These are phyloP conservation scores for Glebionis coronaria DNA, from an alignment of 129 eudicot genomes.

Conservation along the genomic window DNA sequence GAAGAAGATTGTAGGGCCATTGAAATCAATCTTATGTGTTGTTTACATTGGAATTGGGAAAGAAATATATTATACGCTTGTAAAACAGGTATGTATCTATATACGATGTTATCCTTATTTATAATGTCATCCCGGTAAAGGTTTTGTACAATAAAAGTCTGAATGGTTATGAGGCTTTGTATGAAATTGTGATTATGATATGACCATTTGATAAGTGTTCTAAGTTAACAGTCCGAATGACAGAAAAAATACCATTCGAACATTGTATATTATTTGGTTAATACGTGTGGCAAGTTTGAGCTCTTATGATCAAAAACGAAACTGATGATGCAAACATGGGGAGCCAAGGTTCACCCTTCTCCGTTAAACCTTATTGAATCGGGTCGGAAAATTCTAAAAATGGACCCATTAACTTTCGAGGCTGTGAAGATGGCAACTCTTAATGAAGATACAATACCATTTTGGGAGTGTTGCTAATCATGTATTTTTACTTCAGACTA, in stretches of 20 bases:
- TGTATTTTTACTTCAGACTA: constrained; percentile 86
- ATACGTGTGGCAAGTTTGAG: constrained; percentile 98
- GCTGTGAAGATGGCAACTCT: constrained; percentile 83
- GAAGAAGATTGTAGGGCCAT: no score
- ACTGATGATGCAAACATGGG: constrained; percentile 99
- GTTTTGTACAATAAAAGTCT: no score
- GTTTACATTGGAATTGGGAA: no score
- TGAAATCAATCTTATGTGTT: no score
- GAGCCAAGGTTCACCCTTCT: constrained; percentile 90
- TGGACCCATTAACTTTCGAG: constrained; percentile 77
- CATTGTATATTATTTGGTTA: constrained; percentile 10
- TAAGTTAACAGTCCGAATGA: background rate
- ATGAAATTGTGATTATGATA: background rate
- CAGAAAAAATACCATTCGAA: background rate
- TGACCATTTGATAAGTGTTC: background rate
- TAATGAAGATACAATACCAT: constrained; percentile 71
- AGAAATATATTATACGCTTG: no score
- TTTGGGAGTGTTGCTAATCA: constrained; percentile 94
- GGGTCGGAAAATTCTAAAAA: constrained; percentile 65
- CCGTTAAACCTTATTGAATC: constrained; percentile 70
- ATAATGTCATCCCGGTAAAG: no score
- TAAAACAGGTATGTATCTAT: no score
- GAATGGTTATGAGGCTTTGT: no score
- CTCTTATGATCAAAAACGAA: constrained; percentile 93
- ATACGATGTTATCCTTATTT: no score